These are phyloP conservation scores for Apiosordaria backusii DNA, from an alignment of 495 filamentous ascomycete genomes.

Conservation along the genomic window DNA sequence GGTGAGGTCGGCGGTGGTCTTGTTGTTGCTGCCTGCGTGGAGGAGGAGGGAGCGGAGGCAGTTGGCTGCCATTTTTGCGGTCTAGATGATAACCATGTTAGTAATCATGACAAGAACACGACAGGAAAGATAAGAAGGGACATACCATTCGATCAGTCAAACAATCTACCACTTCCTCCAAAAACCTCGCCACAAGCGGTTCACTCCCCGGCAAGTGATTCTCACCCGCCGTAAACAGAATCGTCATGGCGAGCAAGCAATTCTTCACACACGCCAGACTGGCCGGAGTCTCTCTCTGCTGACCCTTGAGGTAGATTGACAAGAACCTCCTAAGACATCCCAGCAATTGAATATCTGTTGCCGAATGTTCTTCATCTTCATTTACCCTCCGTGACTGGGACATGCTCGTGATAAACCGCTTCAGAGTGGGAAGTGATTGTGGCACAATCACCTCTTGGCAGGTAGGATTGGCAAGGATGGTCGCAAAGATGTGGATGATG, in stretches of 20 bases:
- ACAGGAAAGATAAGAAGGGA: neutral
- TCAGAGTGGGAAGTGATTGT: slow-evolving; percentile 85
- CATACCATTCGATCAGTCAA: slow-evolving; percentile 69
- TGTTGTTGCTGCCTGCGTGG: slow-evolving; percentile 41
- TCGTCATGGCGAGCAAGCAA: slow-evolving; percentile 78
- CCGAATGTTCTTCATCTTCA: slow-evolving; percentile 32
- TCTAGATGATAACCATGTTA: slow-evolving; percentile 38
- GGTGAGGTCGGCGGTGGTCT: slow-evolving; percentile 63
- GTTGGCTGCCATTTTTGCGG: slow-evolving; percentile 81
- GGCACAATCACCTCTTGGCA: slow-evolving; percentile 89
- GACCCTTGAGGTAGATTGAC: slow-evolving; percentile 74
- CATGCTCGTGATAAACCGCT: slow-evolving; percentile 78
- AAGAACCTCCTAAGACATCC: slow-evolving; percentile 76
- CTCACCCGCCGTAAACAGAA: slow-evolving; percentile 77
- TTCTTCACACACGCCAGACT: slow-evolving; percentile 90
- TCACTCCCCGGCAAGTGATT: slow-evolving; percentile 70
- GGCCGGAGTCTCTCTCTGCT: slow-evolving; percentile 76
- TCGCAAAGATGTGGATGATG: slow-evolving; percentile 93
- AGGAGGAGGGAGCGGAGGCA: slow-evolving; percentile 80
- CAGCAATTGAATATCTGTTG: slow-evolving; percentile 51
- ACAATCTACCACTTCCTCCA: slow-evolving; percentile 79
- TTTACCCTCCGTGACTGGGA: slow-evolving; percentile 40
- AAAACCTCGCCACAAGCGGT: slow-evolving; percentile 61
- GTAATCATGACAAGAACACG: slow-evolving; percentile 13
- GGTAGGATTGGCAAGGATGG: slow-evolving; percentile 78